Evolutionary conservation across 1,284 basidiomycete genomes (phyloP).

Genomic region (Naganishia albida): DNA sequence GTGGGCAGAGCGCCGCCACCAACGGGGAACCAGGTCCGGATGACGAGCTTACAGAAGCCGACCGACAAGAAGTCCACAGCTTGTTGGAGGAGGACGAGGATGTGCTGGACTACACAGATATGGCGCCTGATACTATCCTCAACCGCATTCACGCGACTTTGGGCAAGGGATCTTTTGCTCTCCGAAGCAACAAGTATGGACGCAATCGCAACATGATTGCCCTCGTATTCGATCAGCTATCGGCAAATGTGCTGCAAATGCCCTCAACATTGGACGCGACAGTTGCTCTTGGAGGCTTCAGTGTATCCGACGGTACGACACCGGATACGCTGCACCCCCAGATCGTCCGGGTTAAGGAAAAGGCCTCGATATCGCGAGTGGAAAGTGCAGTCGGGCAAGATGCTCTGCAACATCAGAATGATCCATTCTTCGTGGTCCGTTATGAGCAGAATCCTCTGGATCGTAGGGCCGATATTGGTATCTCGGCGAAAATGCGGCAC

Average conservation of each 20-base stretch:
- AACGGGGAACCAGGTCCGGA: conserved; percentile 41
- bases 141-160: conserved; percentile 75
- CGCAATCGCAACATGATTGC: conserved; percentile 73
- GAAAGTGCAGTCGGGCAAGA: conserved; percentile 39
- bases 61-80: conserved; percentile 89
- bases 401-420: conserved; percentile 48
- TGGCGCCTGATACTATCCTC: conserved; percentile 52
- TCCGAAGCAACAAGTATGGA: conserved; percentile 70
- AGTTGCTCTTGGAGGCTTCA: conserved; percentile 81
- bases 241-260: conserved; percentile 81
- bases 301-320: conserved; percentile 90
- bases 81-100: conserved; percentile 93
- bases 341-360: conserved; percentile 88
- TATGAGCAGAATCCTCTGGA: conserved; percentile 94
- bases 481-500: conserved; percentile 89
- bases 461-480: conserved; percentile 85
- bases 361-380: conserved; percentile 30
- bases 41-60: conserved; percentile 76
- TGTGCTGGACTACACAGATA: conserved; percentile 58
- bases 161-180: conserved; percentile 80
- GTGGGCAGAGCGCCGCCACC: conserved; percentile 53
- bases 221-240: conserved; percentile 84
- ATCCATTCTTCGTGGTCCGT: conserved; percentile 90
- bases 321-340: conserved; percentile 79
- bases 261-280: conserved; percentile 82